phyloP scores from a whole-genome alignment of 805 yeast species.

The Yamadazyma philogaea region DNA sequence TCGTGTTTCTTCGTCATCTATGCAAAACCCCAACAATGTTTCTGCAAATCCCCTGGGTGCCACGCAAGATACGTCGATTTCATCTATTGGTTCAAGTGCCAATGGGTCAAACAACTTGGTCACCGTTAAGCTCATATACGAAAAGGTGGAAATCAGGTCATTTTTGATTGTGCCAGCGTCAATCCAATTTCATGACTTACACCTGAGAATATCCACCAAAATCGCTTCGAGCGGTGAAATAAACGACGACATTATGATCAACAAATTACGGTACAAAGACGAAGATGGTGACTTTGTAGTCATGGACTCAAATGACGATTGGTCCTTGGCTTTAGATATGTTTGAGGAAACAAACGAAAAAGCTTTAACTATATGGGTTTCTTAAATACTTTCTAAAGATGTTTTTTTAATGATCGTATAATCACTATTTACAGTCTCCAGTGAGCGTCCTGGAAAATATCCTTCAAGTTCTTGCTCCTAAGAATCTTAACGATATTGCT shows the following conservation, averaged over 20 bases:
- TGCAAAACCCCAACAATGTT: conserved; percentile 9
- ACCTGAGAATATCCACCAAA: conserved; percentile 56
- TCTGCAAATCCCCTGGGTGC: conserved; percentile 3
- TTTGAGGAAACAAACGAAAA: conserved; percentile 31
- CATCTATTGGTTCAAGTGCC: conserved; percentile 13
- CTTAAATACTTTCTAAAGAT: conserved; percentile 13
- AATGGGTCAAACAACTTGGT: conserved; percentile 12
- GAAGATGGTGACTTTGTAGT: conserved; percentile 95
- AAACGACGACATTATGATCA: conserved; percentile 48
- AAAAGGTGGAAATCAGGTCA: conserved; percentile 28
- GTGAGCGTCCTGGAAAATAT: conserved; percentile 16
- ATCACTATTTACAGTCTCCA: conserved; percentile 14
- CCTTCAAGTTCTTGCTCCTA: conserved; percentile 7
- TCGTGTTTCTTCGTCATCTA: conserved; percentile 19
- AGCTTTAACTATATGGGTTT: conserved; percentile 40
- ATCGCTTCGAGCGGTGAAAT: conserved; percentile 51
- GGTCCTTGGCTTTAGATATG: conserved; percentile 77
- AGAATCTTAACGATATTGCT: conserved; percentile 27
- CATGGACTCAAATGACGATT: conserved; percentile 82
- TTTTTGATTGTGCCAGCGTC: conserved; percentile 25
- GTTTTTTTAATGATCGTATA: conserved; percentile 4
- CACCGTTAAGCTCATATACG: conserved; percentile 32
- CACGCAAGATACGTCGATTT: conserved; percentile 18
- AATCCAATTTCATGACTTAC: conserved; percentile 48
- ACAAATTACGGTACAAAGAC: conserved; percentile 75